phyloP scores from a whole-genome alignment of 2,329 filamentous ascomycete genomes.

The Aspergillus viridinutans region DNA sequence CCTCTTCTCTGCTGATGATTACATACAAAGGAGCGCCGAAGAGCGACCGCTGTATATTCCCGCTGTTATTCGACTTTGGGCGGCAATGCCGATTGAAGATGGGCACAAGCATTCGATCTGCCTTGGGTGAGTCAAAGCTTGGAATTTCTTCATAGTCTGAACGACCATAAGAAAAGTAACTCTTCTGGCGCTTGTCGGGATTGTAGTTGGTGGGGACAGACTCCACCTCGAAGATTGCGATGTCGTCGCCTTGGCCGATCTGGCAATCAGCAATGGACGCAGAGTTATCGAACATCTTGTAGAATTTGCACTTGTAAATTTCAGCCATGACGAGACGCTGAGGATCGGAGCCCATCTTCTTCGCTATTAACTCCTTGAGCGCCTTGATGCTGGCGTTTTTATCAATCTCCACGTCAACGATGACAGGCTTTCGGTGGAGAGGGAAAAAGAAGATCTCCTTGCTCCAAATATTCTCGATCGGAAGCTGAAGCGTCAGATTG shows the following conservation, averaged over 20 bases:
- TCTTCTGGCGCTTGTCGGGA: constrained; percentile 48
- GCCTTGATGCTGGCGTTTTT: constrained; percentile 57
- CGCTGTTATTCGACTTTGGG: constrained; percentile 19
- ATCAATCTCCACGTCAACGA: constrained; percentile 73
- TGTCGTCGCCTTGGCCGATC: constrained; percentile 60
- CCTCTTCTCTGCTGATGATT: constrained; percentile 69
- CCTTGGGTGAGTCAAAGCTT: constrained; percentile 39
- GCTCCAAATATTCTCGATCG: constrained; percentile 77
- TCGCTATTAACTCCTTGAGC: constrained; percentile 50
- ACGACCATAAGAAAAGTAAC: constrained; percentile 26
- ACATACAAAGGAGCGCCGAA: constrained; percentile 58
- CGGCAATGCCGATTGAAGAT: constrained; percentile 43
- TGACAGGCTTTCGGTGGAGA: constrained; percentile 64
- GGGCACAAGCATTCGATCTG: constrained; percentile 45
- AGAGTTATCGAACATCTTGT: constrained; percentile 74
- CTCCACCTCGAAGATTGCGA: constrained; percentile 75
- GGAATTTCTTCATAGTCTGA: constrained; percentile 39
- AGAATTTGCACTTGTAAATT: constrained; percentile 78
- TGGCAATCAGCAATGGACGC: constrained; percentile 64
- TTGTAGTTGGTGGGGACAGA: constrained; percentile 73
- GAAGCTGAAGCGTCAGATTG: constrained; percentile 84
- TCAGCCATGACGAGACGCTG: constrained; percentile 73
- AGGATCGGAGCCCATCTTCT: constrained; percentile 49
- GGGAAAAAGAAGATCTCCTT: constrained; percentile 74
- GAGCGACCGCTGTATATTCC: constrained; percentile 25